These are phyloP conservation scores for Mycosphaerella sp. DNA, from an alignment of 2,329 filamentous ascomycete genomes.

Conservation along the genomic window DNA sequence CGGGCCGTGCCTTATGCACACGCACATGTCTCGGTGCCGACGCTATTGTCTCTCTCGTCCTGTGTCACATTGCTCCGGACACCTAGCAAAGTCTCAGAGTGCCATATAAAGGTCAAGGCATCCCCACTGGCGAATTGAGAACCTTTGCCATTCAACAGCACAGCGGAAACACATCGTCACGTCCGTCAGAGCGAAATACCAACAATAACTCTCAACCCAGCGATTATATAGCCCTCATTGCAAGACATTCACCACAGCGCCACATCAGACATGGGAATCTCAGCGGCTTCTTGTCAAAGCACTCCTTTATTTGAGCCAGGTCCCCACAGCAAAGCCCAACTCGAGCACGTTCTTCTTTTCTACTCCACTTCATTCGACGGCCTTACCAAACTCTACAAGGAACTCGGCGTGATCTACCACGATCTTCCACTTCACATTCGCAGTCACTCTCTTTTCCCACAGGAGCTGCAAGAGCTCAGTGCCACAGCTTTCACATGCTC, in stretches of 20 bases:
- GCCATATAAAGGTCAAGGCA: conserved; percentile 3
- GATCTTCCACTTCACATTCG: conserved; percentile 12
- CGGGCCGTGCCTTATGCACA: conserved; percentile 5
- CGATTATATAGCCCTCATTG: conserved; percentile 1
- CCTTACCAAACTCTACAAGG: conserved; percentile 8
- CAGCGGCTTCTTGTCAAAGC: neutral
- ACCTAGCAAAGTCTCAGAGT: neutral
- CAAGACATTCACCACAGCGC: neutral
- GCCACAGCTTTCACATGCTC: conserved; percentile 7
- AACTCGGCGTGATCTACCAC: conserved; percentile 11
- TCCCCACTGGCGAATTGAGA: neutral
- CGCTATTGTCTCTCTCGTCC: conserved; percentile 4
- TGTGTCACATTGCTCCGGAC: conserved; percentile 8
- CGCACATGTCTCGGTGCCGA: neutral
- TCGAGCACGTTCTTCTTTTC: conserved; percentile 1
- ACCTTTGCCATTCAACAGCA: conserved; percentile 2
- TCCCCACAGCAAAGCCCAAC: conserved; percentile 3
- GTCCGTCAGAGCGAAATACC: neutral
- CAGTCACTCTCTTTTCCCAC: neutral
- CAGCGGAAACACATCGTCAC: neutral
- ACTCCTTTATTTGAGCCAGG: conserved; percentile 4
- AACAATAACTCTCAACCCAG: neutral
- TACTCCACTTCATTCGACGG: conserved; percentile 4
- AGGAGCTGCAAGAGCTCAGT: conserved; percentile 6
- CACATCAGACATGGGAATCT: conserved; percentile 3